Evolutionary conservation across 2,329 filamentous ascomycete genomes (phyloP), one percentile per base, ranked within the genome.

Genomic region (Albifimbria verrucaria): DNA sequence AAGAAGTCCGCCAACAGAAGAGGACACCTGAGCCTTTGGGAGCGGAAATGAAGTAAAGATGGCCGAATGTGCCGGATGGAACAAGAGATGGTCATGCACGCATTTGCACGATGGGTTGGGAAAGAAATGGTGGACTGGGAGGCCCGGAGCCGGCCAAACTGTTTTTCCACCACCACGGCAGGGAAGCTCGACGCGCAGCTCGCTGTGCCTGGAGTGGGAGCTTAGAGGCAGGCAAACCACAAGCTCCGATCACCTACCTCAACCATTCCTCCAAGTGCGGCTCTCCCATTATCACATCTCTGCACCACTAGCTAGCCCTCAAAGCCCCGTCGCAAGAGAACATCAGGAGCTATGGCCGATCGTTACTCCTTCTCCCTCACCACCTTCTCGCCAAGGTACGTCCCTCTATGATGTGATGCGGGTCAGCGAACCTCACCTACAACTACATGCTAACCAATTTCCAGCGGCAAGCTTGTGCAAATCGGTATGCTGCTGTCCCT

Each of bases 321-420:
- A 42, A 22, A 24, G 20, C 26, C 15, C 36, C 36, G 36, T 42
- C 39, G 44, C 18, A 36, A 39, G 50, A 36, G 26, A 57, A 51
- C 41, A 55, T 24, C 49, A 59, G 57, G 65, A 68, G 79, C 61
- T 71, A 99, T 99, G 93, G 93, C 94, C 69, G 94, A 99, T 77
- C 85, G 94, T 80, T 99, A 99, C 77, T 97, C 93, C 52, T 99
- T 99, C 86, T 99, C 94, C 55, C 84, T 99, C 72, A 99, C 94
- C 60, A 99, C 94, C 61, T 99, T 99, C 87, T 97, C 94, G 69
- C 94, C 94, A 73, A 99, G 93, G 94, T 95, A 86, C 76, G 85
- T 69, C 69, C 56, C 56, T 59, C 65, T 63, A 62, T 57, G 60
- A 62, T 59, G 61, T 57, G n/a, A n/a, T 39, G 32, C 32, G 32